Base-by-base conservation (phyloP, 2,329 filamentous ascomycete genomes). In the Onygena corvina region DNA sequence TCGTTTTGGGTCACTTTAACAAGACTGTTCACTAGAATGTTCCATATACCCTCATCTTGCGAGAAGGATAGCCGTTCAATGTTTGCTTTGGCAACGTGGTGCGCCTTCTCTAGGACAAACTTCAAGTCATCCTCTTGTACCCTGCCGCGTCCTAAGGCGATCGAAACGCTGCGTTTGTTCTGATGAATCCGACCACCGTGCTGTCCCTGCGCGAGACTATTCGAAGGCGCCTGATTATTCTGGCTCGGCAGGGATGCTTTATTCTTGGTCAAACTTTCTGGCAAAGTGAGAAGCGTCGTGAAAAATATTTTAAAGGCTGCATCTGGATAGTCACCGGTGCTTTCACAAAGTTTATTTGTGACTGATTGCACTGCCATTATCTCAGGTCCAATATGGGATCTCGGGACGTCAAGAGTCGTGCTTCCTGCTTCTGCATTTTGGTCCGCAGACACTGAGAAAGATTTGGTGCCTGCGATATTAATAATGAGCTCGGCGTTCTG, bases 401-500 rank as follows among this genome's bases (percentile, higher is more conserved):
- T 68, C 1, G 64, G 60, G n/a, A 61, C 56, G 79, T 75, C 50
- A 78, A 67, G 16, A 38, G 60, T 58, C 6, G 55, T 51, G 27
- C 52, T 35, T 38, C 53, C 38, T 40, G 52, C 55, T 14, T 69
- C 65, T 2, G 50, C 60, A n/a, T 56, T 53, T 31, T 58, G 61
- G 48, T 53, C 59, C 1, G 54, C 47, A 12, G 58, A 50, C n/a
- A 51, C 50, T 47, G 57, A 60, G 44, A 64, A 66, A 3, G 55
- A 47, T 5, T 54, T 21, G 3, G 53, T 27, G 11, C 62, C 59
- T 3, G 63, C 63, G 40, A 62, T 57, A 11, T 63, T 84, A 21
- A 95, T 75, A 3, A 96, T 81, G 54, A 94, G 80, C 58, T 96
- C 92, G 2, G 90, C 89, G 64, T 95, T 86, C 60, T 95, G 88